phyloP scores from a whole-genome alignment of 2,329 filamentous ascomycete genomes.

The Cadophora sp. region DNA sequence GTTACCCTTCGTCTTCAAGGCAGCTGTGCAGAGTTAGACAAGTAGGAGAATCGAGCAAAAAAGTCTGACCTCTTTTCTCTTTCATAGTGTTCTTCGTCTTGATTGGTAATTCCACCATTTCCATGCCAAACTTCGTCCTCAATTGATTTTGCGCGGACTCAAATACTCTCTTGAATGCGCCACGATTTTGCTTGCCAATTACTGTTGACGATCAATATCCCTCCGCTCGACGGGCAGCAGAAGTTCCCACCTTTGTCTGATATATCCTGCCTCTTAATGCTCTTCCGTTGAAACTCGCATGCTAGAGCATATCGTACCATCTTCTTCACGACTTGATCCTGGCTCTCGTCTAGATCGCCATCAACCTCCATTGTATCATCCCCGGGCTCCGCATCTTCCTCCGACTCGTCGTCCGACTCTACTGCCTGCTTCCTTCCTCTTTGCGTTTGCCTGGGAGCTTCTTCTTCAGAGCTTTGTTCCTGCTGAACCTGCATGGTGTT shows the following conservation, averaged over 20 bases:
- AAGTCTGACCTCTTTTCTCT: slow-evolving; percentile 73
- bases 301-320: slow-evolving; percentile 72
- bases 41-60: slow-evolving; percentile 49
- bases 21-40: slow-evolving; percentile 35
- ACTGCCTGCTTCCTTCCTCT: slow-evolving; percentile 30
- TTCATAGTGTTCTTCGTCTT: slow-evolving; percentile 82
- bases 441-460: slow-evolving; percentile 36
- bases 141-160: slow-evolving; percentile 77
- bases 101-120: slow-evolving; percentile 81
- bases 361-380: slow-evolving; percentile 39
- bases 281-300: slow-evolving; percentile 67
- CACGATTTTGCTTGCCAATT: slow-evolving; percentile 59
- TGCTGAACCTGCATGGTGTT: slow-evolving; percentile 35
- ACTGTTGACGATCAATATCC: slow-evolving; percentile 24
- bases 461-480: slow-evolving; percentile 41
- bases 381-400: slow-evolving; percentile 36
- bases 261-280: slow-evolving; percentile 67
- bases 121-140: slow-evolving; percentile 83
- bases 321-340: slow-evolving; percentile 65
- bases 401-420: slow-evolving; percentile 40
- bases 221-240: neutral
- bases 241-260: slow-evolving; percentile 62
- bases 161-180: slow-evolving; percentile 80
- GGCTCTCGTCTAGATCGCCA: slow-evolving; percentile 30
- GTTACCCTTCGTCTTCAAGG: slow-evolving; percentile 54